Conservation (phyloP, 768 basidiomycete genomes). For the Russula olivacea region DNA sequence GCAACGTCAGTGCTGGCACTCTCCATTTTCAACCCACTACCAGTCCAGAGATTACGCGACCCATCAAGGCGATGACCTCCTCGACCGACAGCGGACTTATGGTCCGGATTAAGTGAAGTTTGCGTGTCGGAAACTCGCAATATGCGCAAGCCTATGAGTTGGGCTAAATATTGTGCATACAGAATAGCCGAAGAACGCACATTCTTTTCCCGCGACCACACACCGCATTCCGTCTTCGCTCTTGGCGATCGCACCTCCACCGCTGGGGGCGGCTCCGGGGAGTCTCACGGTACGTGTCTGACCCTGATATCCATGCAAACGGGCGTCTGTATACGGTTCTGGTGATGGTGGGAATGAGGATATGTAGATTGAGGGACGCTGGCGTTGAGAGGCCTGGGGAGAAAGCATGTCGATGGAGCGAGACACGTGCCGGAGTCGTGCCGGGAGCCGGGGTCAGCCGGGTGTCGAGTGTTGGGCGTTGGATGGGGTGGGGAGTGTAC, state of each 20-base stretch:
- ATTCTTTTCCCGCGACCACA: slow-evolving; percentile 75
- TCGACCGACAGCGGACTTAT: slow-evolving; percentile 52
- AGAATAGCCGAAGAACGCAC: slow-evolving; percentile 35
- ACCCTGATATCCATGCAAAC: slow-evolving; percentile 41
- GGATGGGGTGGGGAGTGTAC: not conserved
- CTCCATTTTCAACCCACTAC: slow-evolving; percentile 71
- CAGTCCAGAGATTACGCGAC: slow-evolving; percentile 73
- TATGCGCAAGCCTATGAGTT: slow-evolving; percentile 29
- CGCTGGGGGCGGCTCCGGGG: slow-evolving; percentile 50
- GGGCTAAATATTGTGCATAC: not conserved
- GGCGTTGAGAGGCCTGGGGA: slow-evolving; percentile 13
- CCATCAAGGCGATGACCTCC: slow-evolving; percentile 66
- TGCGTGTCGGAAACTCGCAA: slow-evolving; percentile 51
- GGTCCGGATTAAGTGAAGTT: slow-evolving; percentile 29
- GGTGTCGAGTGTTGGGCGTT: not conserved
- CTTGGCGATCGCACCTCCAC: slow-evolving; percentile 62
- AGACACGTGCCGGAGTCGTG: not conserved
- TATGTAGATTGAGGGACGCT: slow-evolving; percentile 15
- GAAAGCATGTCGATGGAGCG: slow-evolving; percentile 8
- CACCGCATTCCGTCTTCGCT: slow-evolving; percentile 62
- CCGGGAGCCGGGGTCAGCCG: not conserved
- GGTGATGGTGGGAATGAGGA: not conserved
- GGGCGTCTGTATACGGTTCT: slow-evolving; percentile 37
- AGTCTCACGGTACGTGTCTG: slow-evolving; percentile 52
- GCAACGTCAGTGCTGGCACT: slow-evolving; percentile 73